Evolutionary conservation across 306 rosid genomes (phyloP), one percentile per base, ranked within the genome.

Genomic region (Prunus davidiana): DNA sequence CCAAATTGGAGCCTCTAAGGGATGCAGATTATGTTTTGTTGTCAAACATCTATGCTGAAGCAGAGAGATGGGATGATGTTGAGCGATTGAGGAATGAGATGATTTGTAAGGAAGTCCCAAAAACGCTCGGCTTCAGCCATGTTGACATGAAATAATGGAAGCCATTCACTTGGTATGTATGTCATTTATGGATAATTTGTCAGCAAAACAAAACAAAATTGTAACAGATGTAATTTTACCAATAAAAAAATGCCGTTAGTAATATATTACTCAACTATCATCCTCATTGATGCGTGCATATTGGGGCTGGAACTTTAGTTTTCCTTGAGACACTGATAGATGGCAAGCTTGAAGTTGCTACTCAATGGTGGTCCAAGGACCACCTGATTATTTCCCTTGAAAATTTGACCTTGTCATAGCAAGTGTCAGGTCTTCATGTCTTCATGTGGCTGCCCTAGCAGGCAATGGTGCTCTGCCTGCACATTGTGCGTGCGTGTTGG

Each of bases 1-100:
- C 81, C 47, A 77, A 72, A 81, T 76, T 83, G 73, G 83, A 79
- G 80, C 54, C 77, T 69, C 82, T 74, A 73, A 86, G 77, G 46
- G 88, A 87, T 81, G 96, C 83, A 77, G 92, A 89, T 77, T 91
- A 86, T 34, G 85, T 91, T 71, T 72, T 89, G 81, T 77, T 91
- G 70, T 89, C 96, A 45, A 91, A 89, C 80, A 81, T 86, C 67
- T 91, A 82, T 61, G 96, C 91, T 24, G 91, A 89, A 84, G 87
- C 81, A 64, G 88, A 75, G 80, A 80, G 85, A 79, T 89, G 93
- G 93, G 83, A 83, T 54, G 90, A 74, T 22, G 96, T 89, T 60
- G 86, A 87, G 75, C 86, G 84, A 71, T 70, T 89, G 73, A 89
- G 93, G 84, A 78, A 77, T 67, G 80, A 81, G 71, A 86, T 89